Percentiles rank a stretch among this genome's conserved stretches.
Evolutionary conservation across 129 eudicot species (phyloP).

Genomic region (Mikania micrantha): DNA sequence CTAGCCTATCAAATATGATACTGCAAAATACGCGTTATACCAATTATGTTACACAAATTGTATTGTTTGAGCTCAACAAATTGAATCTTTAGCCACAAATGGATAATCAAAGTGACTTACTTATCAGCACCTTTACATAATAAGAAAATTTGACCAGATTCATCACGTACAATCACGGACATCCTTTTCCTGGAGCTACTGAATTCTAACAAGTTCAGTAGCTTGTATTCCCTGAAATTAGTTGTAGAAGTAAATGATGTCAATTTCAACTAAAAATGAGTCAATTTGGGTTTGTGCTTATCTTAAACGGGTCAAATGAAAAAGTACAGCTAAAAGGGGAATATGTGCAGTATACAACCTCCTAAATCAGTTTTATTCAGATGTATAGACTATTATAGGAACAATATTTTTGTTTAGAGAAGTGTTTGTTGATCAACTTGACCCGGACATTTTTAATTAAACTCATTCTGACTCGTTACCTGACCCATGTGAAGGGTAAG

Average conservation of each 20-base stretch:
- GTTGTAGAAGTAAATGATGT: too few relatives aligned
- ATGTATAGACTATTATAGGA: neutral
- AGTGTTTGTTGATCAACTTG: neutral
- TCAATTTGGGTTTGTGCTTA: neutral
- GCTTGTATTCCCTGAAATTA: constrained; percentile 43
- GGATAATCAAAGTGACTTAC: constrained; percentile 21
- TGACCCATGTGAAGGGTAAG: neutral
- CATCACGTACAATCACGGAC: constrained; percentile 52
- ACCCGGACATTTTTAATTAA: neutral
- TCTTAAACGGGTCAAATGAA: neutral
- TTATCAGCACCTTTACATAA: constrained; percentile 54
- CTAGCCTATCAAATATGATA: constrained; percentile 42
- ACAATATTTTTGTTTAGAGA: neutral
- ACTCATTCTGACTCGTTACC: neutral
- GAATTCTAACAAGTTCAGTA: constrained; percentile 48
- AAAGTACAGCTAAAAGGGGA: neutral
- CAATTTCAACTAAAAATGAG: neutral
- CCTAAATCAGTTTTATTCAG: neutral
- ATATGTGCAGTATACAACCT: neutral
- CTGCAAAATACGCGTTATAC: constrained; percentile 23
- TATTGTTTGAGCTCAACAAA: neutral
- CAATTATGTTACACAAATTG: neutral
- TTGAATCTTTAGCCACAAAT: neutral
- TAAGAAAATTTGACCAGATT: constrained; percentile 38
- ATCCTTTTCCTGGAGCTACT: constrained; percentile 50